Percentiles rank a stretch among this genome's conserved stretches.
Conservation (phyloP, 2,329 filamentous ascomycete species). For the Aspergillus floridensis region DNA sequence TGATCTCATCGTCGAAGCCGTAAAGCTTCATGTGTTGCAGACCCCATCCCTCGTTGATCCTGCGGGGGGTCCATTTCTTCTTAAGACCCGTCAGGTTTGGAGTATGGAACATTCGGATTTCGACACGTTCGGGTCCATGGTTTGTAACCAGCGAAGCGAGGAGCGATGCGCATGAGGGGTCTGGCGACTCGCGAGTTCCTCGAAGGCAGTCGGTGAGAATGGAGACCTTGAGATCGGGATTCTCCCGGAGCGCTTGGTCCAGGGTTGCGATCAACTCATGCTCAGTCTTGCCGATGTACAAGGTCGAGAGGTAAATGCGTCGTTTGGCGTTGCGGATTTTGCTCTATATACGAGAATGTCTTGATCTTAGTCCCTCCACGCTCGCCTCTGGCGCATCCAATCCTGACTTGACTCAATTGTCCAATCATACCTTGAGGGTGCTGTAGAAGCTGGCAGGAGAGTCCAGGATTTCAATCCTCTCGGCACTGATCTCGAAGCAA, state of each 20-base stretch:
- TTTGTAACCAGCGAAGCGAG: slow-evolving; percentile 79
- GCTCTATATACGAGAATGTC: slow-evolving; percentile 47
- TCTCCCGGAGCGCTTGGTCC: slow-evolving; percentile 68
- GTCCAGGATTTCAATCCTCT: slow-evolving; percentile 74
- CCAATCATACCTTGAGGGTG: slow-evolving; percentile 68
- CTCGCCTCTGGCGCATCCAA: background rate
- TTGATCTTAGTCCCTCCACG: slow-evolving; percentile 1
- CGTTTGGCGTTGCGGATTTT: slow-evolving; percentile 78
- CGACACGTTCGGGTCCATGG: slow-evolving; percentile 79
- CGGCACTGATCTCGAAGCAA: slow-evolving; percentile 80
- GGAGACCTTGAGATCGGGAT: slow-evolving; percentile 75
- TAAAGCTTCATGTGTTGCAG: slow-evolving; percentile 99
- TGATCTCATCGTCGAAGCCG: slow-evolving; percentile 90
- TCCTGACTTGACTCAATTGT: background rate
- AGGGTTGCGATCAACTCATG: slow-evolving; percentile 80
- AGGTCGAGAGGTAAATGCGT: slow-evolving; percentile 87
- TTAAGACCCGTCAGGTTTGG: slow-evolving; percentile 86
- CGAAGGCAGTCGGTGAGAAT: slow-evolving; percentile 89
- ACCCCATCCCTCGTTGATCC: slow-evolving; percentile 98
- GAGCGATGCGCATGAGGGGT: slow-evolving; percentile 82
- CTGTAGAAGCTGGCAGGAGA: slow-evolving; percentile 88
- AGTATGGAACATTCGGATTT: slow-evolving; percentile 97
- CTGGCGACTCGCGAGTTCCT: slow-evolving; percentile 84
- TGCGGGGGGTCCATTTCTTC: slow-evolving; percentile 78
- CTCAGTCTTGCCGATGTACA: slow-evolving; percentile 95